These are phyloP conservation scores for Verruconis gallopava DNA, from an alignment of 2,329 filamentous ascomycete species.

Conservation along the genomic window DNA sequence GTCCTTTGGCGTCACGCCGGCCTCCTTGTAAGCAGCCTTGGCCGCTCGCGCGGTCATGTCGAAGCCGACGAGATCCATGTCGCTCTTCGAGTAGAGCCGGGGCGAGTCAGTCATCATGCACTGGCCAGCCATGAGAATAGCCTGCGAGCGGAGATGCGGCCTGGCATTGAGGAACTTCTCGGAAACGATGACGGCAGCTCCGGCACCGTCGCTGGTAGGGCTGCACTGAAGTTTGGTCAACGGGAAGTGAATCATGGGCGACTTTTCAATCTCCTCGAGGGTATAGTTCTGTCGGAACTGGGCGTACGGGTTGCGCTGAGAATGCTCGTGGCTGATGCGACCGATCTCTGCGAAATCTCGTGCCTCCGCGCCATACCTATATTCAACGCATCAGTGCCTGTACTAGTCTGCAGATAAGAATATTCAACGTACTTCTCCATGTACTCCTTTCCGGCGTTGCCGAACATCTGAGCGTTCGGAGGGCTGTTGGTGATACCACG, in stretches of 20 bases:
- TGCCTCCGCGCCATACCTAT: constrained; percentile 14
- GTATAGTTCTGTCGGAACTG: constrained; percentile 14
- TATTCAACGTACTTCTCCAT: constrained; percentile 14
- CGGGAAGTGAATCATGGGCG: constrained; percentile 11
- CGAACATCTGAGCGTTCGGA: constrained; percentile 13
- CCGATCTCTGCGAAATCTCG: constrained; percentile 15
- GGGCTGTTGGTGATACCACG: constrained; percentile 13
- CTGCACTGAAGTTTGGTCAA: constrained; percentile 13
- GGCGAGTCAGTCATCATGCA: constrained; percentile 13
- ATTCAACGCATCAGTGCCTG: background rate
- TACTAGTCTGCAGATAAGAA: background rate
- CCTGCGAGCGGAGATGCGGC: constrained; percentile 12
- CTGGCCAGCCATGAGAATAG: constrained; percentile 16
- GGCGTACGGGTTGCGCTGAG: constrained; percentile 14
- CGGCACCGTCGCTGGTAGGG: constrained; percentile 12
- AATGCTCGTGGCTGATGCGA: constrained; percentile 14
- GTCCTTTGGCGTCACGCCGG: constrained; percentile 12
- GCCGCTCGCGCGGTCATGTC: constrained; percentile 19
- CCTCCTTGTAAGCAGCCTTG: constrained; percentile 15
- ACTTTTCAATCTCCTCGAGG: constrained; percentile 13
- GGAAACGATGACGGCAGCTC: constrained; percentile 15
- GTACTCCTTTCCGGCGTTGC: constrained; percentile 15
- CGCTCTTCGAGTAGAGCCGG: constrained; percentile 11
- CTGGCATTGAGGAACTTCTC: constrained; percentile 13
- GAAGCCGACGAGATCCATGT: constrained; percentile 20